Base-by-base conservation (phyloP, 805 yeast species). In the Tetrapisispora namnaoensis region DNA sequence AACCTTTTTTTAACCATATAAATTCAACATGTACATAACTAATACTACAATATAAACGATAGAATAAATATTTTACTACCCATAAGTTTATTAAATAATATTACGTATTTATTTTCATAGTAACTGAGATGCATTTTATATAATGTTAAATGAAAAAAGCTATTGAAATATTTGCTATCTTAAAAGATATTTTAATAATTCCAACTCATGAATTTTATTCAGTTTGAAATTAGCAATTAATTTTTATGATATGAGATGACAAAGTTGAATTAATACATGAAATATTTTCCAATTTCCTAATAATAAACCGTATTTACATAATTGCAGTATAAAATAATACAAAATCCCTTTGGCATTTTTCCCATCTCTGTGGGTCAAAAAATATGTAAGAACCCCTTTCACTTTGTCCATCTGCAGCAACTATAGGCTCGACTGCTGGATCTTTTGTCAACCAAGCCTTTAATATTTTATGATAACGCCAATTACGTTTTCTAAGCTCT, bases 391-490 rank as follows among this genome's bases (percentile, higher is more conserved):
- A 81, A 1, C 99, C 98, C 52, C 91, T 78, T 68, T 93, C 99
- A 48, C 90, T 87, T 21, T 63, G 48, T 35, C 72, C 76, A 49
- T 86, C 91, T 36, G 83, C 83, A 34, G 84, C 78, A 51, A 88
- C 86, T 16, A 86, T 78, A 1, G 97, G 96, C 65, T 91, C 98
- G 52, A 82, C 81, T 58, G 80, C 79, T 28, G 95, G 86, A 60
- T 89, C 96, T 66, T 93, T 93, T 13, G 99, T 93, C 51, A 93
- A 71, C 99, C 99, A 93, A 46, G 93, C 89, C 70, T 90, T 95
- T 49, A 93, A 76, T 52, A 88, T 95, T 69, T 89, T 91, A 69
- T 93, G 99, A 62, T 86, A 93, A 56, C 98, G 78, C 99, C 99
- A 93, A 68, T 91, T 93, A 58, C 99, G 76, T 53, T 81, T 81